These are phyloP conservation scores for Eutrema salsugineum DNA, from an alignment of 441 rosid genomes.

Conservation along the genomic window DNA sequence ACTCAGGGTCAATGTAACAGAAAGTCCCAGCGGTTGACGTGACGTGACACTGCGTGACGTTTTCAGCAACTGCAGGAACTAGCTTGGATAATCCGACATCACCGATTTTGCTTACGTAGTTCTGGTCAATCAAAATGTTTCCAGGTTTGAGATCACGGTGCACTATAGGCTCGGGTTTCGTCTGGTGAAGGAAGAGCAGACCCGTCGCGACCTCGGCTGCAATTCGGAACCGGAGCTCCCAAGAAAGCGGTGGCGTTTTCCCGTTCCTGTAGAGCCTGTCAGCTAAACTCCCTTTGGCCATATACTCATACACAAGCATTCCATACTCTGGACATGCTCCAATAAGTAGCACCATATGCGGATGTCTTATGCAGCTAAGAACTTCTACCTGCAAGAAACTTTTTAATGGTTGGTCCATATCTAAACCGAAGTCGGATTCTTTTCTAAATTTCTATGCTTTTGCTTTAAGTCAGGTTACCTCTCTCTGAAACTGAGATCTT, in stretches of 20 bases:
- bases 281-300: conserved; percentile 71
- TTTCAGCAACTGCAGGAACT: conserved; percentile 61
- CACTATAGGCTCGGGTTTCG: conserved; percentile 74
- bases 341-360: conserved; percentile 69
- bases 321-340: conserved; percentile 82
- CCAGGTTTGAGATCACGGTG: conserved; percentile 78
- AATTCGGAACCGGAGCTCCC: conserved; percentile 65
- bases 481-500: conserved; percentile 61
- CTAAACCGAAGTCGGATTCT: background rate
- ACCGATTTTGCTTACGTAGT: conserved; percentile 67
- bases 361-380: conserved; percentile 73
- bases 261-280: conserved; percentile 46
- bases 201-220: conserved; percentile 65
- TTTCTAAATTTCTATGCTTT: background rate
- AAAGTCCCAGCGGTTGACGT: conserved; percentile 68
- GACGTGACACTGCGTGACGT: conserved; percentile 44
- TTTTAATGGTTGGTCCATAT: background rate
- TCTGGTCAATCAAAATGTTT: conserved; percentile 59
- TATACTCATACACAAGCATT: conserved; percentile 60
- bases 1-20: conserved; percentile 75
- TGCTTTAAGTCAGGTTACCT: conserved; percentile 34
- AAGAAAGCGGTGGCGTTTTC: conserved; percentile 46
- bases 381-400: conserved; percentile 53
- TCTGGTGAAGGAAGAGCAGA: conserved; percentile 63
- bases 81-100: conserved; percentile 70